Conservation (phyloP, 2,329 filamentous ascomycete genomes). For the Zalaria sp. region DNA sequence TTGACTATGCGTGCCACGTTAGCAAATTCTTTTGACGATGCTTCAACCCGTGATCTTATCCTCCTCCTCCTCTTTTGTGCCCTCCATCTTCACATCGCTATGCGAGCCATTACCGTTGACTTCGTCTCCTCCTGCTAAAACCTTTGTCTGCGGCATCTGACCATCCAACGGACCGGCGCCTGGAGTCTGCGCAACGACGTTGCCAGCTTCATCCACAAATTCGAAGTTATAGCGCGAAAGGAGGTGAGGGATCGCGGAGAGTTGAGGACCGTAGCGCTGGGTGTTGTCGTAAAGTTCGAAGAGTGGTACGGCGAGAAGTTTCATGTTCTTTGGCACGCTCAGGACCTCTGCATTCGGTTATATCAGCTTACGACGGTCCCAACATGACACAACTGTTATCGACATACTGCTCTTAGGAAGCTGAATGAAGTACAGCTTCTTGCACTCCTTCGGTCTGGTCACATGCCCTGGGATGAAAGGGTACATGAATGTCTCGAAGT, state of each 20-base stretch:
- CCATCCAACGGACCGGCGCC: conserved; percentile 43
- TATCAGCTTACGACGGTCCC: not conserved
- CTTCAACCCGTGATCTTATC: not conserved
- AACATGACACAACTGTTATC: not conserved
- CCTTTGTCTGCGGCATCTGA: conserved; percentile 48
- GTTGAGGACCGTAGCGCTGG: conserved; percentile 82
- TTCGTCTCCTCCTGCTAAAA: conserved; percentile 44
- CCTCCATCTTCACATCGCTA: not conserved
- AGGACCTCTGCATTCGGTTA: conserved; percentile 58
- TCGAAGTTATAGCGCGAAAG: conserved; percentile 95
- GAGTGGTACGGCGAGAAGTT: conserved; percentile 86
- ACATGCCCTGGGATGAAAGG: conserved; percentile 94
- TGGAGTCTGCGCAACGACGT: conserved; percentile 73
- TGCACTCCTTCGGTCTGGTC: conserved; percentile 94
- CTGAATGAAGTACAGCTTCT: conserved; percentile 97
- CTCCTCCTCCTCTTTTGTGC: not conserved
- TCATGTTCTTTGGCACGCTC: conserved; percentile 99
- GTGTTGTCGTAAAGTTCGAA: conserved; percentile 99
- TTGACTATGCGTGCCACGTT: not conserved
- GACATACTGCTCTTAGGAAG: conserved; percentile 74
- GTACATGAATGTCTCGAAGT: conserved; percentile 99
- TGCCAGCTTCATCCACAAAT: conserved; percentile 85
- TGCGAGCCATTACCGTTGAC: not conserved
- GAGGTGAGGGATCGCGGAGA: conserved; percentile 90
- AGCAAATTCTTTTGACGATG: not conserved